Evolutionary conservation across 2,329 filamentous ascomycete genomes (phyloP), one percentile per base, ranked within the genome.

Genomic region (Apiospora sp.): DNA sequence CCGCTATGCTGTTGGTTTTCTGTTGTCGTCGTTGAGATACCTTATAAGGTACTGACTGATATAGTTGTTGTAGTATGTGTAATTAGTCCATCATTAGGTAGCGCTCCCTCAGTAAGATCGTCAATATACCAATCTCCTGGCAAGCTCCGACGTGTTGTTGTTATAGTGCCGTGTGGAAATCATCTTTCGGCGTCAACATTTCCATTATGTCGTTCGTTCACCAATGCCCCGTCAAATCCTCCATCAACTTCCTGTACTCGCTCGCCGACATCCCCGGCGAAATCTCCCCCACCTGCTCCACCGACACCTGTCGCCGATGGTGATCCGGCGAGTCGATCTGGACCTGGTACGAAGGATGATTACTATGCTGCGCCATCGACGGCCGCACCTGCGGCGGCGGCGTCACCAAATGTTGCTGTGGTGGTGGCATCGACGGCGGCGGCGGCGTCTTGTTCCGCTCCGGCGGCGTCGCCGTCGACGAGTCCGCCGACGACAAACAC

Each of bases 1-100:
- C 58, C 58, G 58, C 58, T 34, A 37, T 64, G 58, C 34, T 64
- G 58, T 16, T 61, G 30, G 22, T n/a, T n/a, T 37, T 64, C 16
- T 14, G 34, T 41, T n/a, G 8, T 61, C n/a, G 4, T 30, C 14
- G 37, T 41, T 8, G 37, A 41, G 37, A n/a, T 41, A 10, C 37
- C 37, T 41, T 5, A 7, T 34, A 4, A 22, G 37, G 30, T 64
- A 7, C 54, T 61, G 13, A 27, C 48, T 22, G 14, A 54, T 58
- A n/a, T 24, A 34, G 24, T 34, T 30, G 51, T 54, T 14, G 27
- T 16, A 58, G 54, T 64, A n/a, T 34, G 34, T 64, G 14, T 22
- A 41, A 41, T 12, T 64, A 3, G 10, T 41, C 34, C 58, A 14
- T 22, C 27, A 3, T 61, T 19, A 41, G 8, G 37, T 41, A 10